Percentiles rank a stretch among this genome's conserved stretches.
These are phyloP conservation scores for Blastocystis sp. DNA, from an alignment of 352 stramenopile species.

Conservation along the genomic window DNA sequence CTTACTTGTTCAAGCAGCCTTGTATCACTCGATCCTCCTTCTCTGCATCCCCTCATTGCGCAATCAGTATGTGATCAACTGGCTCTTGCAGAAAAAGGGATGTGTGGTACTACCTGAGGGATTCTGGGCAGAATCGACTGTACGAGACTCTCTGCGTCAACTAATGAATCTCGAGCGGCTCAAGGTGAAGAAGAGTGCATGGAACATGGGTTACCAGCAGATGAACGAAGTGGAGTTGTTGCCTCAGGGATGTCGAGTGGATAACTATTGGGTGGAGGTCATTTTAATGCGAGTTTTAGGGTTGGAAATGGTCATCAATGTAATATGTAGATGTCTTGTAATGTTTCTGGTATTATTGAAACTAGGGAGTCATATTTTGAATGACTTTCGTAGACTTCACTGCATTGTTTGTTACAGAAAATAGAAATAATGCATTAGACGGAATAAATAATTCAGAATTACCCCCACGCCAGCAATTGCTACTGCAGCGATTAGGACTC, in stretches of 20 bases:
- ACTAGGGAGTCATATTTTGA: no score
- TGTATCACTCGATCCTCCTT: neutral
- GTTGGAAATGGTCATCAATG: neutral
- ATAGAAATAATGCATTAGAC: no score
- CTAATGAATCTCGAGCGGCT: neutral
- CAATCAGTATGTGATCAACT: neutral
- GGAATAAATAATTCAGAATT: neutral
- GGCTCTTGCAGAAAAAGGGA: neutral
- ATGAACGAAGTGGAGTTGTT: neutral
- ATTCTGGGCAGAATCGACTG: slow-evolving; percentile 48
- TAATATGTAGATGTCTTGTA: neutral
- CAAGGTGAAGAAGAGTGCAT: neutral
- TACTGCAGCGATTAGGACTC: neutral
- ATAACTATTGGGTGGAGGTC: neutral
- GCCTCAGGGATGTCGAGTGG: neutral
- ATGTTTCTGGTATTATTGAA: neutral
- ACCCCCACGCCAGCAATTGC: neutral
- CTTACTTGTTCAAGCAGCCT: slow-evolving; percentile 2
- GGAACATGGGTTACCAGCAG: neutral
- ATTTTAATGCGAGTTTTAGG: neutral
- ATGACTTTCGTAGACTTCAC: no score
- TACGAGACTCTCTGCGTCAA: slow-evolving; percentile 24
- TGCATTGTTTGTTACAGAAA: no score
- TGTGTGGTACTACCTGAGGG: neutral
- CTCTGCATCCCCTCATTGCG: slow-evolving; percentile 25